Base-by-base conservation (phyloP, 2,329 filamentous ascomycete genomes). In the Byssochlamys sp. region DNA sequence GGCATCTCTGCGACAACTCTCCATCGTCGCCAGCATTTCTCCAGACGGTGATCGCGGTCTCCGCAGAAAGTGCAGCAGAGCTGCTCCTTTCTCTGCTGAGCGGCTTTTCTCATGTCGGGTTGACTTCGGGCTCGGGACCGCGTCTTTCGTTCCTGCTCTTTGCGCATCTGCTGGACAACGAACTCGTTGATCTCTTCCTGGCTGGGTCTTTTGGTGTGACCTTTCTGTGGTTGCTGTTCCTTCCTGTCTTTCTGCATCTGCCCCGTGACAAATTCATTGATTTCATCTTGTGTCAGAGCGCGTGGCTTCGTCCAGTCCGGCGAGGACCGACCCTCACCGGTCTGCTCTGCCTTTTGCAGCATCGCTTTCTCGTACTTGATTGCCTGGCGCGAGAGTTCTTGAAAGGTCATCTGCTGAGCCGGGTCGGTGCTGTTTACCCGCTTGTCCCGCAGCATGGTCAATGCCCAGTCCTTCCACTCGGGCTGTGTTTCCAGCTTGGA, bases 101-200 rank as follows among this genome's bases (percentile, higher is more conserved):
- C 55, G 58, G 19, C 28, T 29, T 35, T 57, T 53, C 57, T 55
- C 14, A 60, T 56, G 33, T 60, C 60, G 11, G 65, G 64, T 50
- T 66, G 65, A 49, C 63, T 66, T n/a, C 63, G 53, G 50, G 63
- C 64, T 49, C 62, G 56, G 27, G 31, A 54, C 50, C 63, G 61
- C 4, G 59, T 63, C 25, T 58, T 61, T 6, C 57, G 58, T 53
- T 67, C 64, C 19, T 64, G 60, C 39, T 67, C 66, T 31, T 58
- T 60, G 24, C 61, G 64, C 67, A 67, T 68, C 53, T 69, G 65
- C 9, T 60, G 62, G 5, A 66, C 59, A 27, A 68, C 67, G 50
- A 66, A 68, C 52, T 68, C 62, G 48, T 67, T 69, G 57, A 68
- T 68, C 55, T 68, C 63, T 55, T 66, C 66, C 57, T 68, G 67